Conservation (phyloP, 352 stramenopile species). For the Phytopythium helicoides region DNA sequence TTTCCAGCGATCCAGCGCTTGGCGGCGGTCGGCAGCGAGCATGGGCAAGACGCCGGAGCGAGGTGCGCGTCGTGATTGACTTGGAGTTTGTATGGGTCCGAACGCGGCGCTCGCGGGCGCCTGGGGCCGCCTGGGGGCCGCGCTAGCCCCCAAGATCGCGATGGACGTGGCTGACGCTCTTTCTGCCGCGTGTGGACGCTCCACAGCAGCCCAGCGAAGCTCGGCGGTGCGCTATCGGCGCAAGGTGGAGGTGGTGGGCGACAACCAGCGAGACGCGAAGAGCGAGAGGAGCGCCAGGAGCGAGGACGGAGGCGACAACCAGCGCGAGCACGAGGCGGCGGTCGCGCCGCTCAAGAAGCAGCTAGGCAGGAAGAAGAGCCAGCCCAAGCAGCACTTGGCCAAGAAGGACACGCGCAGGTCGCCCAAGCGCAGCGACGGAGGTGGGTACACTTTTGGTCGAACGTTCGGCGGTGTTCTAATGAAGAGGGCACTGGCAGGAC, state of each 20-base stretch:
- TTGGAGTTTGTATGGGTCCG: background rate
- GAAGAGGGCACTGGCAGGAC: too few species aligned
- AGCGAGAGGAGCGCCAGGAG: background rate
- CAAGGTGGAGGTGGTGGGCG: conserved; percentile 26
- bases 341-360: conserved; percentile 1
- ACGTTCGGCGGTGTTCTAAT: too few species aligned
- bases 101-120: background rate
- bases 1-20: too few species aligned
- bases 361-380: background rate
- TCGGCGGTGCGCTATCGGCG: conserved; percentile 45
- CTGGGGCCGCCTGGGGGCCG: background rate
- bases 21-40: background rate
- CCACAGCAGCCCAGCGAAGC: too few species aligned
- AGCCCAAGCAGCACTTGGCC: conserved; percentile 5
- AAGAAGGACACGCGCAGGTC: conserved; percentile 4
- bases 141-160: background rate
- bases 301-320: conserved; percentile 3
- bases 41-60: conserved; percentile 59
- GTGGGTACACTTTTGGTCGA: background rate
- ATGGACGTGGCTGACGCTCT: too few species aligned
- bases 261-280: conserved; percentile 28
- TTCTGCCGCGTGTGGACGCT: too few species aligned
- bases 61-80: conserved; percentile 15
- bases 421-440: background rate
- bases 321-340: conserved; percentile 3